Base-by-base conservation (phyloP, 352 stramenopile species). In the Phytopythium litorale region DNA sequence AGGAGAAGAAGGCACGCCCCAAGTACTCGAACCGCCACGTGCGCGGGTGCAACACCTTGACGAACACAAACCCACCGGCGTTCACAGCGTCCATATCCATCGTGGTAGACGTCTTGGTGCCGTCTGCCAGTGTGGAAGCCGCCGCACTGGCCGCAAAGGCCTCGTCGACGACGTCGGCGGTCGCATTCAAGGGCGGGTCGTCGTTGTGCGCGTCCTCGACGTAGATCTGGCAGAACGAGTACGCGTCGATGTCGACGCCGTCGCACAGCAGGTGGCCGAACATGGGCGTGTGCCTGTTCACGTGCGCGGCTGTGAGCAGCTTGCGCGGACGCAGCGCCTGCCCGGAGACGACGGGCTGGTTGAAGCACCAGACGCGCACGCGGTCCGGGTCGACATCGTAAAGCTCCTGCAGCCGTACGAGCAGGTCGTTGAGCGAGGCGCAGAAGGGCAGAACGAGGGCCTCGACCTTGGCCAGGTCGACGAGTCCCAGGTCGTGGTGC, bases 181-280 rank as follows among this genome's bases (percentile, higher is more conserved):
- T 30, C 6, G 52, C 32, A 25, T 70, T 70, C 13, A 68, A 60
- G 2, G 60, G 56, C 12, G 25, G 43, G 35, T 85, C 72, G 18
- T 66, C 45, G 11, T 38, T n/a, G 6, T 61, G 60, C 16, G 64
- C 70, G 45, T 60, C 70, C 51, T 94, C 81, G 13, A 92, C 68
- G 63, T 91, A 91, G 32, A 91, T 75, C 57, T 91, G 74, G 52
- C 81, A 89, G 64, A 87, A 86, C 43, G 83, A 92, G 70, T 94
- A 94, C 7, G 85, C 83, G 54, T 92, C 85, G 56, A 94, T 90
- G 65, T 94, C 85, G 23, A 90, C 78, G 38, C 85, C 85, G 46
- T 94, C 85, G 49, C 74, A 80, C 7, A 94, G 76, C 57, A 90
- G 52, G 38, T 79, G 75, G 15, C 83, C 81, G 65, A 94, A 94